These are phyloP conservation scores for Fusarium nanum DNA, from an alignment of 2,329 filamentous ascomycete species.

Conservation along the genomic window DNA sequence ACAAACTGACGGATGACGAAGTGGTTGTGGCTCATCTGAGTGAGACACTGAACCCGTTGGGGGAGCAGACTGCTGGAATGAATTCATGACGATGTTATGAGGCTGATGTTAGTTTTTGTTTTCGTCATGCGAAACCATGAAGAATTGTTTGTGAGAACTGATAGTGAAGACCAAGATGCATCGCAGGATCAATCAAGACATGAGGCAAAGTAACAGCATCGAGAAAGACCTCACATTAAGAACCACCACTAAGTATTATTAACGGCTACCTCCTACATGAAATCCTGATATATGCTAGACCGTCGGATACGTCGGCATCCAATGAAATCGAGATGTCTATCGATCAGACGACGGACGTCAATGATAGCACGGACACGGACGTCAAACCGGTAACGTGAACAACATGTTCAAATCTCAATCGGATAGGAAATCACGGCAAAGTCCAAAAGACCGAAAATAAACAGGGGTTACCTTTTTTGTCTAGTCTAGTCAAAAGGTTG, in stretches of 20 bases:
- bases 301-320: slow-evolving; percentile 15
- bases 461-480: not conserved
- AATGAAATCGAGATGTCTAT: slow-evolving; percentile 9
- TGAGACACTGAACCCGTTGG: not conserved
- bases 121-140: not conserved
- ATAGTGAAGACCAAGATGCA: not conserved
- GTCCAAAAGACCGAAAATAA: slow-evolving; percentile 11
- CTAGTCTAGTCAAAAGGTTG: not conserved
- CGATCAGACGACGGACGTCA: not conserved
- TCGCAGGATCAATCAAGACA: not conserved
- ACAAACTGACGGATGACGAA: slow-evolving; percentile 27
- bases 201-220: not conserved
- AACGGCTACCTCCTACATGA: not conserved
- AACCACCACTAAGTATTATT: not conserved
- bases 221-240: not conserved
- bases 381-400: not conserved
- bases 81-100: not conserved
- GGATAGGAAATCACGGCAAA: not conserved
- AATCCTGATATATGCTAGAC: slow-evolving; percentile 1
- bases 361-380: not conserved
- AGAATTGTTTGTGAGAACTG: not conserved
- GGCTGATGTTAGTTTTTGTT: not conserved
- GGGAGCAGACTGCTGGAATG: not conserved
- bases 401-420: not conserved
- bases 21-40: not conserved